These are phyloP conservation scores for Colletotrichum tofieldiae DNA, from an alignment of 2,329 filamentous ascomycete genomes.

Conservation along the genomic window DNA sequence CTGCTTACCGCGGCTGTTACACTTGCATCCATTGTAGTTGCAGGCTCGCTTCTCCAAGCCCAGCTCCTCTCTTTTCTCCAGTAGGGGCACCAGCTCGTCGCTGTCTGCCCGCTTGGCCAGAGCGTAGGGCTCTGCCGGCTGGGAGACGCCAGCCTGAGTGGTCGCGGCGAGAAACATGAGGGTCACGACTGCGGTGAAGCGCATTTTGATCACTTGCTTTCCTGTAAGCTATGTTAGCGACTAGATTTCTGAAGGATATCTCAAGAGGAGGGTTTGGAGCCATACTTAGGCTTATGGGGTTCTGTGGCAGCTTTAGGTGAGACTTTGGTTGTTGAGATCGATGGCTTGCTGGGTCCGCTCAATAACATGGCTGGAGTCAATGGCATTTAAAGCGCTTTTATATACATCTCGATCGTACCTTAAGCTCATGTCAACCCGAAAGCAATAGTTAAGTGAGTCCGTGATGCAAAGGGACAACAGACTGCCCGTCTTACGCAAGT, in stretches of 20 bases:
- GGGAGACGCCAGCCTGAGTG: constrained; percentile 18
- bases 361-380: background rate
- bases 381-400: background rate
- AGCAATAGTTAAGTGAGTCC: background rate
- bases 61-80: constrained; percentile 9
- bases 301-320: background rate
- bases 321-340: background rate
- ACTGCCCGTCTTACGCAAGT: constrained; percentile 1
- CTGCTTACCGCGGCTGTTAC: constrained; percentile 46
- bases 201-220: constrained; percentile 30
- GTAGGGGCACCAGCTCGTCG: constrained; percentile 5
- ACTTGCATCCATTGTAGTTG: constrained; percentile 47
- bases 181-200: constrained; percentile 21
- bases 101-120: constrained; percentile 22
- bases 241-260: background rate
- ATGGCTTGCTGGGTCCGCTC: background rate
- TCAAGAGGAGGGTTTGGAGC: no score
- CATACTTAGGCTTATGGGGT: background rate
- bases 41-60: constrained; percentile 43
- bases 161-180: constrained; percentile 25
- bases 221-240: background rate
- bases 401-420: background rate
- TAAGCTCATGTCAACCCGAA: background rate
- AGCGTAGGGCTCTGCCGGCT: constrained; percentile 21
- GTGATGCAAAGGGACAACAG: background rate